These are phyloP conservation scores for Cytospora mali DNA, from an alignment of 2,329 filamentous ascomycete species.

Conservation along the genomic window DNA sequence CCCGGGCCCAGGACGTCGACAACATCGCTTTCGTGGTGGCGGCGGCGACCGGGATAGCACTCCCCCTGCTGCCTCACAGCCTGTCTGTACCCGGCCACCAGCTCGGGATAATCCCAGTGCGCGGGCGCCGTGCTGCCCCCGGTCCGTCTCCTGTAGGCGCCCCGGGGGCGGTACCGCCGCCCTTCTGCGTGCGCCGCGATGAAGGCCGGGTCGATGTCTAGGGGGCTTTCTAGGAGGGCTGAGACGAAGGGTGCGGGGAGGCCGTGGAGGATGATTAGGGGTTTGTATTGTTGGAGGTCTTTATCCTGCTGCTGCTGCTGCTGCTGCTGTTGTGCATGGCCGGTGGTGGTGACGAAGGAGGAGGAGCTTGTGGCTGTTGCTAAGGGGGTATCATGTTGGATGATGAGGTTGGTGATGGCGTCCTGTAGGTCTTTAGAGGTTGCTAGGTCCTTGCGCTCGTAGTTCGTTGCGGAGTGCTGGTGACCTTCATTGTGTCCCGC, in stretches of 20 bases:
- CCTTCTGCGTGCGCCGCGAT: conserved; percentile 37
- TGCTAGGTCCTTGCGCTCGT: conserved; percentile 24
- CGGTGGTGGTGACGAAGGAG: background rate
- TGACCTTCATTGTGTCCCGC: background rate
- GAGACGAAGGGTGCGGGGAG: conserved; percentile 31
- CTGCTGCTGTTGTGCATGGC: background rate
- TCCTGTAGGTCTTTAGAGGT: conserved; percentile 28
- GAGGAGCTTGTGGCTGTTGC: background rate
- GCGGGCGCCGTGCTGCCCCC: conserved; percentile 21
- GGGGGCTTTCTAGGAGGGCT: conserved; percentile 29
- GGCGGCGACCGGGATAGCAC: background rate
- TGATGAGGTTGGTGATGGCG: background rate
- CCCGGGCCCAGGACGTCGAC: too few relatives aligned
- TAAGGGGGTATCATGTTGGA: background rate
- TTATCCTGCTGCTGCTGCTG: conserved; percentile 11
- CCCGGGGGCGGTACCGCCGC: conserved; percentile 32
- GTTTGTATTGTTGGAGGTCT: background rate
- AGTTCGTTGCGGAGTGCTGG: background rate
- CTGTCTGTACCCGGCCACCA: conserved; percentile 29
- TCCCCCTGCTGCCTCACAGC: conserved; percentile 10
- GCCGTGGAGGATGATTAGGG: conserved; percentile 36
- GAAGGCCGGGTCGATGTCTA: conserved; percentile 37
- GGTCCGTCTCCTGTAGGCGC: conserved; percentile 12
- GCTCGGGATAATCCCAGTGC: conserved; percentile 39
- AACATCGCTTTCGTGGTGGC: too few relatives aligned